phyloP scores from a whole-genome alignment of 164 flowering plant genomes.

The Cinnamomum chago region DNA sequence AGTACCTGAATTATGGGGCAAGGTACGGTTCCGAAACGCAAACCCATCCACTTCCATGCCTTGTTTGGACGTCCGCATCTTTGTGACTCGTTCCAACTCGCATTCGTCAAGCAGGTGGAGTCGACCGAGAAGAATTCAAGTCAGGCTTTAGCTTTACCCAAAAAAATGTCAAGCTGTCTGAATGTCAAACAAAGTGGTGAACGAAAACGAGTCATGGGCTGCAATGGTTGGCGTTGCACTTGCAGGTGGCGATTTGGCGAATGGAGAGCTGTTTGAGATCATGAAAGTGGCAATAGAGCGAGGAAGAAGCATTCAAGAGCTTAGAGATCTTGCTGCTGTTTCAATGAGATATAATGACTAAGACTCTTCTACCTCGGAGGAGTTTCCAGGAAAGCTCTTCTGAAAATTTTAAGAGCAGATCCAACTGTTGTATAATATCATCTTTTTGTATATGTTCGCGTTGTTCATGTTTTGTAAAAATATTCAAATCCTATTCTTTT shows the following conservation, averaged over 20 bases:
- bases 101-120: too few species aligned
- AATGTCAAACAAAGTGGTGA: too few species aligned
- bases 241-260: conserved; percentile 44
- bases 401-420: neutral
- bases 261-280: conserved; percentile 48
- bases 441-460: neutral
- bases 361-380: neutral
- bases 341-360: neutral
- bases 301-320: conserved; percentile 42
- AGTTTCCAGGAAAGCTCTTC: conserved; percentile 1
- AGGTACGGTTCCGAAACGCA: neutral
- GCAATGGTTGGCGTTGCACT: conserved; percentile 17
- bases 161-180: too few species aligned
- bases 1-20: neutral
- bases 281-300: conserved; percentile 40
- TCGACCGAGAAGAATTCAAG: too few species aligned
- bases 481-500: neutral
- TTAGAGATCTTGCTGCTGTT: conserved; percentile 22
- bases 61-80: too few species aligned
- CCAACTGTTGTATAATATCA: neutral
- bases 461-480: neutral
- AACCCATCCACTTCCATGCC: neutral
- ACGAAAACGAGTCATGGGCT: neutral
- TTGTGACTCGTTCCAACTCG: too few species aligned
- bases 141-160: too few species aligned